Base-by-base conservation (phyloP, 2,329 filamentous ascomycete genomes). In the Aspergillus alliaceus region DNA sequence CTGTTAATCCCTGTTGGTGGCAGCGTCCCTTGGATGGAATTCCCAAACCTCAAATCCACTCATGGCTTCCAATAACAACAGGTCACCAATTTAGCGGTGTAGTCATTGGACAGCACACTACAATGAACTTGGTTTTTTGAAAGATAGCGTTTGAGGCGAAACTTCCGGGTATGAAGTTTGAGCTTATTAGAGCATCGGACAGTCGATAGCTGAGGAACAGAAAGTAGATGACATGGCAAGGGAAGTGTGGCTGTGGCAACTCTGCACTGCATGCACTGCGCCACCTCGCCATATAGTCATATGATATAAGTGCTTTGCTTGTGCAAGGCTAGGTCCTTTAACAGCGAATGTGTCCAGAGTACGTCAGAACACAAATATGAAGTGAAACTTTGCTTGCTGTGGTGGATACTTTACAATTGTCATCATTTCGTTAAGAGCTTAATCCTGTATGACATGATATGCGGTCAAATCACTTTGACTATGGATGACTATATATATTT, bases 221-320 rank as follows among this genome's bases (percentile, higher is more conserved):
- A 14, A 18, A n/a, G 44, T 47, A 53, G 52, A 59, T 53, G 49
- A 57, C 57, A 57, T 59, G 58, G 54, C 60, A 59, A 46, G 46
- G 40, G 12, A 22, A 20, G 15, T 47, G 54, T 50, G 50, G 51
- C 35, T 59, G 54, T 62, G 60, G 61, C 51, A 42, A 54, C 31
- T 56, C 46, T n/a, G n/a, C n/a, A n/a, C n/a, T 59, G 54, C 53
- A 59, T 51, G 50, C 57, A 56, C 61, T 64, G 61, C 56, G 55
- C 32, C 51, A 35, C 39, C 32, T n/a, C 57, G 56, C 32, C 56
- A 37, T 31, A 29, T 18, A 20, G 6, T 52, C 49, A 56, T 51
- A 32, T 56, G 39, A 40, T 40, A 8, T 24, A 42, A 14, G 12
- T 6, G 22, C 39, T 3, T 20, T 20, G n/a, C 12, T 15, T n/a